Evolutionary conservation across 306 rosid species (phyloP), one percentile per base, ranked within the genome.

Genomic region (Fragaria iinumae): DNA sequence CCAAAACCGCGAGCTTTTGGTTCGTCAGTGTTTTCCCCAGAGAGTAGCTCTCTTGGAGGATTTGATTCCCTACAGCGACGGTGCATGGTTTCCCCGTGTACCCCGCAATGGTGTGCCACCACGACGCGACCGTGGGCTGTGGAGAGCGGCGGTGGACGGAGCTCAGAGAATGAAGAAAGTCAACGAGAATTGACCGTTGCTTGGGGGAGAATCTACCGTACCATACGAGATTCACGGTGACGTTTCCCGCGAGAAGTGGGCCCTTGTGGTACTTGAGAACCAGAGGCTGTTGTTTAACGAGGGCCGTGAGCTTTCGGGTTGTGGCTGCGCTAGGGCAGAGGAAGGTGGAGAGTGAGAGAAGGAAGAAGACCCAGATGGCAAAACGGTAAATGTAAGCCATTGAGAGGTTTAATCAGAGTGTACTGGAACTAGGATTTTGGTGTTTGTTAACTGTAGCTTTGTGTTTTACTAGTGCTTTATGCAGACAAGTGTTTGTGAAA

Each of bases 231-330:
- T 74, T 82, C 13, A 82, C 64, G 36, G 82, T 78, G 82, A 69
- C 13, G 62, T 73, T 82, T 21, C 82, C 80, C 4, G 47, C 63
- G 6, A 82, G 82, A 48, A 82, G 80, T 21, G 82, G 85, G n/a
- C 85, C 82, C 0, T 74, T 67, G 79, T 82, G 82, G 76, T 78
- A 82, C 11, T 78, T 73, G 65, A 82, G 85, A 20, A 68, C 52
- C 0, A 71, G 50, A 0, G 74, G 67, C n/a, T 59, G 82, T 4
- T 77, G 69, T 44, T 75, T 53, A 12, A 84, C 85, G 5, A 77
- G 76, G 29, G 80, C 76, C 8, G 72, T 43, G 11, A 84, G 80
- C 75, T 52, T 75, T 21, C 78, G 72, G 0, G 49, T 7, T 5
- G 72, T 16, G 75, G 80, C 63, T 4, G 17, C 50, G 38, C 70